Evolutionary conservation across 495 filamentous ascomycete species (phyloP).

Genomic region (Podospora pseudocomata): DNA sequence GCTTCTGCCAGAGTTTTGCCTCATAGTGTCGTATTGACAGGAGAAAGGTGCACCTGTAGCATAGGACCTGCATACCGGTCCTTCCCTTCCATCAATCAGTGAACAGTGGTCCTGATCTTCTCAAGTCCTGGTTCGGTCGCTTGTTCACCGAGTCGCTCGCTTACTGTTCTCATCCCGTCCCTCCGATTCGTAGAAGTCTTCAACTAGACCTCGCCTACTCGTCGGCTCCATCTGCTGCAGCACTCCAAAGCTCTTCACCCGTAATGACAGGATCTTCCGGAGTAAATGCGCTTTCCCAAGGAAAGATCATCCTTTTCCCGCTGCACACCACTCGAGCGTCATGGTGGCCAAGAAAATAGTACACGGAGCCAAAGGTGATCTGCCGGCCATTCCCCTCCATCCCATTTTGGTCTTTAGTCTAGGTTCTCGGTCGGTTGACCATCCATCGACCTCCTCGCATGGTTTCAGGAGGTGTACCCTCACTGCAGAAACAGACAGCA

Average conservation of each 20-base stretch:
- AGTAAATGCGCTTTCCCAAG: background rate
- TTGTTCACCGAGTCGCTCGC: background rate
- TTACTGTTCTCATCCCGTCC: background rate
- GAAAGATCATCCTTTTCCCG: background rate
- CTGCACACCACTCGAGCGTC: background rate
- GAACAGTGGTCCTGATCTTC: background rate
- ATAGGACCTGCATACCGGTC: background rate
- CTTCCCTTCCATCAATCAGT: background rate
- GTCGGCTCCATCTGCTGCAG: no score
- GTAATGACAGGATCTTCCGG: background rate
- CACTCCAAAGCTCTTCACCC: background rate
- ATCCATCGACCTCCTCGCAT: background rate
- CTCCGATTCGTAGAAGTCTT: no score
- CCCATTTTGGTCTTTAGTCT: background rate
- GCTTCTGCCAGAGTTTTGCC: background rate
- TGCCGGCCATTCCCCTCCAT: background rate
- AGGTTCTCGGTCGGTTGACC: background rate
- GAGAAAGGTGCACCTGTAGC: background rate
- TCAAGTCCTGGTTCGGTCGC: background rate
- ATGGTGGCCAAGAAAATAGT: background rate
- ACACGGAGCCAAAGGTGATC: background rate
- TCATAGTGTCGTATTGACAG: background rate
- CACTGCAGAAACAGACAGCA: background rate
- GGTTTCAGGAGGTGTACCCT: background rate
- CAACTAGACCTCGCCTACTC: no score